These are phyloP conservation scores for Penicillium pancosmium DNA, from an alignment of 495 filamentous ascomycete genomes.

Conservation along the genomic window DNA sequence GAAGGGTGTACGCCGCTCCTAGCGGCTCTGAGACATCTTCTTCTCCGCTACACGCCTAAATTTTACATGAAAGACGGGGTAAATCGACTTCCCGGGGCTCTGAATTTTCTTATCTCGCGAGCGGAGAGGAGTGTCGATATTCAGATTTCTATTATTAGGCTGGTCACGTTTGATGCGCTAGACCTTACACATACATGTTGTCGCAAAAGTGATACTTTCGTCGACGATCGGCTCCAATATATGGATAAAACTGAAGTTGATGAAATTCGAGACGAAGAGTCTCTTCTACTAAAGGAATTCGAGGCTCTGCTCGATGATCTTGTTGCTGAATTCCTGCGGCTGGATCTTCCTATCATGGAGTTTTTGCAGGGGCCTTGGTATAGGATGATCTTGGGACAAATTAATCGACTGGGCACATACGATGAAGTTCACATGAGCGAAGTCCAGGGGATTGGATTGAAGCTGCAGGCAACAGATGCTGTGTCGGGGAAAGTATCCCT, in stretches of 20 bases:
- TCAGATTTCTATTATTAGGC: slow-evolving; percentile 1
- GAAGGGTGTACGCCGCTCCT: slow-evolving; percentile 2
- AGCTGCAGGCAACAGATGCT: background rate
- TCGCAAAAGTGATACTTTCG: slow-evolving; percentile 1
- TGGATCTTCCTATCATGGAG: background rate
- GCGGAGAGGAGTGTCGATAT: background rate
- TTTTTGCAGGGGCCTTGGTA: slow-evolving; percentile 11
- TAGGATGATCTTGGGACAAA: background rate
- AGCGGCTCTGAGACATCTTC: background rate
- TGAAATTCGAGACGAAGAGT: slow-evolving; percentile 11
- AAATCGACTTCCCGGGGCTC: background rate
- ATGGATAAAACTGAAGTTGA: slow-evolving; percentile 1
- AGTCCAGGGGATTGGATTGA: background rate
- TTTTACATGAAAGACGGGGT: background rate
- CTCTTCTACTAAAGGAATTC: background rate
- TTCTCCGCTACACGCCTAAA: background rate
- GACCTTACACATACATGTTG: slow-evolving; percentile 7
- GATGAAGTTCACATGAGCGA: background rate
- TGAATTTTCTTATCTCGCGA: background rate
- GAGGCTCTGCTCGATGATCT: background rate
- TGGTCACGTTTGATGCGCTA: slow-evolving; percentile 4
- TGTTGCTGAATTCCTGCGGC: background rate
- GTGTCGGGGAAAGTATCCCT: background rate
- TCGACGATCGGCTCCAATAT: background rate
- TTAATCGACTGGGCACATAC: background rate